phyloP scores from a whole-genome alignment of 108 stramenopile species.

The Pseudonitzschia pungens region DNA sequence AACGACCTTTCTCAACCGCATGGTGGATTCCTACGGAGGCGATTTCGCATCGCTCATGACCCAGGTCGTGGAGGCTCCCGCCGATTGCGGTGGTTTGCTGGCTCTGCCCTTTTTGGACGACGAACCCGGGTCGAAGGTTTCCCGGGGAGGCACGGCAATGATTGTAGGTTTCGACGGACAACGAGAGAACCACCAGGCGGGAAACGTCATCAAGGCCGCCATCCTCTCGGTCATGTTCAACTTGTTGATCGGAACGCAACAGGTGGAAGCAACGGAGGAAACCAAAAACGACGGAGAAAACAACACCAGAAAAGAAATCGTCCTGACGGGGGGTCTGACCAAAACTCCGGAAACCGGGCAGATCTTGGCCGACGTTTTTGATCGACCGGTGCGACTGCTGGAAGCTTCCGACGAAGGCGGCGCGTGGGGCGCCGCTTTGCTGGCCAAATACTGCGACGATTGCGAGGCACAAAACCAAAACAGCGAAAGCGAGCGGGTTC shows the following conservation, averaged over 20 bases:
- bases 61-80: constrained; percentile 31
- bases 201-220: constrained; percentile 47
- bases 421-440: constrained; percentile 47
- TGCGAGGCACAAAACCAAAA: not conserved
- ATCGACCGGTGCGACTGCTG: constrained; percentile 32
- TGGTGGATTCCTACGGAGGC: constrained; percentile 35
- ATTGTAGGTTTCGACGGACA: constrained; percentile 41
- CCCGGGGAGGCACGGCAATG: constrained; percentile 35
- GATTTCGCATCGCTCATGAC: constrained; percentile 40
- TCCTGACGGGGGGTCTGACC: constrained; percentile 44
- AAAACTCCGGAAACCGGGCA: constrained; percentile 54
- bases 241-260: constrained; percentile 37
- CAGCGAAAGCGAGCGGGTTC: not conserved
- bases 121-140: constrained; percentile 44
- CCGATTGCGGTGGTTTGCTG: constrained; percentile 52
- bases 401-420: constrained; percentile 48
- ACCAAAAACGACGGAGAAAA: not conserved
- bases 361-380: constrained; percentile 53
- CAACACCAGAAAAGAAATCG: constrained; percentile 23
- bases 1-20: constrained; percentile 49
- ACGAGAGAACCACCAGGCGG: constrained; percentile 25
- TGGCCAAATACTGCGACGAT: constrained; percentile 37
- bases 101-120: constrained; percentile 59
- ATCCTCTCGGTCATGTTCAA: constrained; percentile 50
- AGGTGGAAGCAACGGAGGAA: not conserved